Base-by-base conservation (phyloP, 2,329 filamentous ascomycete genomes). In the Penicillium griseofulvum region DNA sequence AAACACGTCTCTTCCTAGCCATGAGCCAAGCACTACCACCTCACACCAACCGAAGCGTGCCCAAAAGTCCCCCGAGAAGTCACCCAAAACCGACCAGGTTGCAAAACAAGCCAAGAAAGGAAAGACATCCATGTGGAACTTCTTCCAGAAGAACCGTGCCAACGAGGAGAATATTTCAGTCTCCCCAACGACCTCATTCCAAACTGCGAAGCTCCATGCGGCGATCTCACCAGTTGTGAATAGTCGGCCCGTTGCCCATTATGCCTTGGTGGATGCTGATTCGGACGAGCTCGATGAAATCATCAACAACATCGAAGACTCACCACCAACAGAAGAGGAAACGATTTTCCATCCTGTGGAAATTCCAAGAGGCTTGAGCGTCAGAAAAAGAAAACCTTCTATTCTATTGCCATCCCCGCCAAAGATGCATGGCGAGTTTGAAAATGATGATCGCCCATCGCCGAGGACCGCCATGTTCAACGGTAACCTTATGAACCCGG, bases 241-340 rank as follows among this genome's bases (percentile, higher is more conserved):
- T 14, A 72, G 71, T 33, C 74, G 80, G 19, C 76, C 78, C 17
- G 71, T 83, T 49, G 80, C 83, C 9, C 83, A 85, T 61, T 87
- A 86, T 62, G 83, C 82, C 4, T 70, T 86, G 58, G 71, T 83
- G 56, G 82, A 83, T 55, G 69, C 76, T 41, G 68, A 72, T 54
- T 71, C 73, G 2, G 73, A 76, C 37, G 65, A 70, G 28, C 64
- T 77, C 37, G 71, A 76, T 39, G 71, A 74, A 33, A 74, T 76
- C 24, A 63, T 76, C 22, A 63, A 70, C 34, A 67, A 64, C 5
- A 58, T 75, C 5, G 71, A 77, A 46, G 67, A 73, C 24, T 76
- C 74, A 11, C 74, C 74, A 17, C 71, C 72, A 24, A 73, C 68
- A 8, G 73, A 74, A 49, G 69, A 70, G 36, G 72, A 75, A 34